These are phyloP conservation scores for Cyclanthera cordifolia DNA, from an alignment of 306 rosid species.

Conservation along the genomic window DNA sequence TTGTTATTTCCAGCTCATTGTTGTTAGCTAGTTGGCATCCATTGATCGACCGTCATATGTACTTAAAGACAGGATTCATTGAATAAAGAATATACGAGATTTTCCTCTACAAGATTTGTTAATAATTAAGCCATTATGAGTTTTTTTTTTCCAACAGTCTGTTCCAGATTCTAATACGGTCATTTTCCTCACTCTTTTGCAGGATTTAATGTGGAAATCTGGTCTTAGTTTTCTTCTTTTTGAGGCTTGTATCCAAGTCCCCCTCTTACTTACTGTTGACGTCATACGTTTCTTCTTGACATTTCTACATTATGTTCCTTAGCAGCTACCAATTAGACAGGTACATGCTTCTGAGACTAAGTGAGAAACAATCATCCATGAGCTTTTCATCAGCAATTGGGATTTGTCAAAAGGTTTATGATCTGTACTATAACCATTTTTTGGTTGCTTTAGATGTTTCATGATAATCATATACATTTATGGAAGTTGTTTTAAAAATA, in stretches of 20 bases:
- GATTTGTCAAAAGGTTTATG: slow-evolving; percentile 47
- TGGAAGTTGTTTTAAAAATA: neutral
- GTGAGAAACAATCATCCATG: slow-evolving; percentile 33
- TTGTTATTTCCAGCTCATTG: no score
- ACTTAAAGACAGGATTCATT: no score
- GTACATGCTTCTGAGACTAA: slow-evolving; percentile 42
- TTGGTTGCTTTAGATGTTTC: neutral
- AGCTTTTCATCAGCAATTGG: slow-evolving; percentile 42
- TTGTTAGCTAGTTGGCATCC: no score
- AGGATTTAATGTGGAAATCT: slow-evolving; percentile 60
- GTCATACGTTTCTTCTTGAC: neutral
- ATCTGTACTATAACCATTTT: neutral
- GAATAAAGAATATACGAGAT: no score
- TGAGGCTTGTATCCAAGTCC: slow-evolving; percentile 61
- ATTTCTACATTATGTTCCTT: slow-evolving; percentile 29
- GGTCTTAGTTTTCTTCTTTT: slow-evolving; percentile 56
- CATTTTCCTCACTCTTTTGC: slow-evolving; percentile 21
- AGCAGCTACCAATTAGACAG: slow-evolving; percentile 37
- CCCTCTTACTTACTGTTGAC: neutral
- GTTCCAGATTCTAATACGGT: slow-evolving; percentile 16
- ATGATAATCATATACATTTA: neutral
- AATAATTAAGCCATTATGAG: neutral
- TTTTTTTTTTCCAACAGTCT: neutral
- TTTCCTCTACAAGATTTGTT: no score
- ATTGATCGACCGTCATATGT: no score